Evolutionary conservation across 768 basidiomycete genomes (phyloP).

Genomic region (Gymnopilus junonius): DNA sequence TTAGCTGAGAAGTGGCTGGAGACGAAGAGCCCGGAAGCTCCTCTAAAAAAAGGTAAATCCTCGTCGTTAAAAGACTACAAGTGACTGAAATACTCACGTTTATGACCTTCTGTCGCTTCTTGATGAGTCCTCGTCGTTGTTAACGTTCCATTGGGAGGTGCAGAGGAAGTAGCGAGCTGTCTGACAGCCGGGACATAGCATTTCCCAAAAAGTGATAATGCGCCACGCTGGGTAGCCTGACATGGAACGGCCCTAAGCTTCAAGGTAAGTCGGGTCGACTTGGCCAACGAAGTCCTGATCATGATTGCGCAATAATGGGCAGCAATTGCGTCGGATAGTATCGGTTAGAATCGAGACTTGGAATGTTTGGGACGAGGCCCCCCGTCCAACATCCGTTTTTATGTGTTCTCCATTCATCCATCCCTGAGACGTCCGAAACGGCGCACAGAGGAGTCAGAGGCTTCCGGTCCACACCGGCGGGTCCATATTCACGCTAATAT

Average conservation of each 20-base stretch:
- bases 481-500: not conserved
- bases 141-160: constrained; percentile 5
- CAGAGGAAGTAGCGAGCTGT: constrained; percentile 15
- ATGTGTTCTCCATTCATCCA: not conserved
- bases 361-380: no score
- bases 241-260: constrained; percentile 5
- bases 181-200: not conserved
- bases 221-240: not conserved
- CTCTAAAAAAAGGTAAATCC: constrained; percentile 7
- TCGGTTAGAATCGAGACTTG: not conserved
- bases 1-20: constrained; percentile 30
- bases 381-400: not conserved
- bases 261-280: constrained; percentile 9
- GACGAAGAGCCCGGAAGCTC: constrained; percentile 19
- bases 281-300: constrained; percentile 21
- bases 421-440: not conserved
- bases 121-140: constrained; percentile 21
- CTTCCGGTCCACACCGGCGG: not conserved
- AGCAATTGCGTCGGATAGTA: not conserved
- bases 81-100: constrained; percentile 16
- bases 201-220: not conserved
- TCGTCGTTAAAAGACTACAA: not conserved
- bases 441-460: not conserved
- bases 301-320: constrained; percentile 6
- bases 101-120: constrained; percentile 18